Base-by-base conservation (phyloP, 2,329 filamentous ascomycete genomes). In the Aspergillus flavus region DNA sequence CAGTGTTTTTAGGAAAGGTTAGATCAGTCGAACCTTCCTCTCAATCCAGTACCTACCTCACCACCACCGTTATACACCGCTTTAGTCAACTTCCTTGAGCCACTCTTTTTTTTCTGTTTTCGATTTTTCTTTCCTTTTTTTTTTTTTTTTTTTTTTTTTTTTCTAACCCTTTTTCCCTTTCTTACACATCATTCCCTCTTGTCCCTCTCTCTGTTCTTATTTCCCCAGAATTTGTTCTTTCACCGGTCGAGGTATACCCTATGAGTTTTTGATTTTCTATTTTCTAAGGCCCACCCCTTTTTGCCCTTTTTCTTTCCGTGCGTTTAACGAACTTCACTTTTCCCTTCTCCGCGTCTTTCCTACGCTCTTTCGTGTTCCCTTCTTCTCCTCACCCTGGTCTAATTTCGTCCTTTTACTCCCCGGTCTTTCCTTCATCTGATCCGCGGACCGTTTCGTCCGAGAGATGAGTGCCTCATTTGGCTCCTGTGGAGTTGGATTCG, bases 391-490 rank as follows among this genome's bases (percentile, higher is more conserved):
- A 16, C 52, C 32, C 32, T 36, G 52, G 19, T 55, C 23, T 12
- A 39, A 39, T 39, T 6, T 54, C 19, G 21, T 28, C 30, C 34
- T 14, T 55, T 55, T 34, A 39, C 32, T 19, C 57, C 23, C 14
- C 19, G 36, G 53, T 43, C 54, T 58, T 58, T 48, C 41, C 57
- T 53, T 34, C 52, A 52, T 55, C 52, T 60, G 56, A 48, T 61
- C 64, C 53, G 62, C 68, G 64, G 69, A 69, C 71, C 68, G 54
- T 63, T 68, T 61, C 67, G 72, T 70, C 72, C 72, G 72, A 77
- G 75, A 75, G 62, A 78, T 78, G 74, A 76, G 67, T 70, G 68
- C 67, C 69, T 64, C 62, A 70, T 68, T 69, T 65, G 58, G 58
- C 65, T 70, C 68, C 65, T 71, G 70, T 71, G 72, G 68, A 71